A percentile compares a stretch with the other conserved stretches of the same genome.
These are phyloP conservation scores for Penicillium salamii DNA, from an alignment of 495 filamentous ascomycete species.

Conservation along the genomic window DNA sequence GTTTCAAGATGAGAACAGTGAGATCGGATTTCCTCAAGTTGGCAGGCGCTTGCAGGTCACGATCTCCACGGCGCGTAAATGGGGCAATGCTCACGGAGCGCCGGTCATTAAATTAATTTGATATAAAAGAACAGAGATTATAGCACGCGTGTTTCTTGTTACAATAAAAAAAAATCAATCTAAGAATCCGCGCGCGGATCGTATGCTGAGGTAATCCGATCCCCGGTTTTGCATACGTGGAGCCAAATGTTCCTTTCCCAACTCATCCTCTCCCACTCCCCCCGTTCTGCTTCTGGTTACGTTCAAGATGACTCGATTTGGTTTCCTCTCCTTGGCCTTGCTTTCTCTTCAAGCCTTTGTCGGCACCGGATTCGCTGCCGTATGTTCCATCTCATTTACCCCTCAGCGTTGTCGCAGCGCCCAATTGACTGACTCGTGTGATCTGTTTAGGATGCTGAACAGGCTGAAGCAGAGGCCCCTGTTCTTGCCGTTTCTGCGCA, in stretches of 20 bases:
- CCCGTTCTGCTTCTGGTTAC: constrained; percentile 12
- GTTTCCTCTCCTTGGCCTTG: constrained; percentile 67
- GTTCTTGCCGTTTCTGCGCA: constrained; percentile 71
- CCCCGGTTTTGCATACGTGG: constrained; percentile 19
- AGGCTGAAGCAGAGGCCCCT: constrained; percentile 46
- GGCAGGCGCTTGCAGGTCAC: constrained; percentile 7
- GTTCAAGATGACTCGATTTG: constrained; percentile 67
- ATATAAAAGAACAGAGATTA: neutral
- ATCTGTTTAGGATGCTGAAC: constrained; percentile 42
- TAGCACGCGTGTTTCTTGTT: constrained; percentile 1
- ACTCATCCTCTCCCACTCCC: constrained; percentile 15
- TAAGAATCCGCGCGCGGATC: constrained; percentile 8
- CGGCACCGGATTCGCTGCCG: constrained; percentile 58
- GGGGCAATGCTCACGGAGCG: neutral
- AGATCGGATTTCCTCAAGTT: constrained; percentile 1
- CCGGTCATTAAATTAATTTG: constrained; percentile 6
- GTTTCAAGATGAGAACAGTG: constrained; percentile 1
- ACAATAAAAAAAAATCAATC: constrained; percentile 10
- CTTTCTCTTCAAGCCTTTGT: constrained; percentile 66
- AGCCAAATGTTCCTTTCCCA: constrained; percentile 12
- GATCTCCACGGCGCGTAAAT: constrained; percentile 6
- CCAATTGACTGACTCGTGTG: constrained; percentile 24
- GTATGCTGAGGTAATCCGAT: neutral
- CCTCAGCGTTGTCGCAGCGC: neutral
- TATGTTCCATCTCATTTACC: constrained; percentile 41